Evolutionary conservation across 495 filamentous ascomycete species (phyloP).

Genomic region (Barbatosphaeria neglecta): DNA sequence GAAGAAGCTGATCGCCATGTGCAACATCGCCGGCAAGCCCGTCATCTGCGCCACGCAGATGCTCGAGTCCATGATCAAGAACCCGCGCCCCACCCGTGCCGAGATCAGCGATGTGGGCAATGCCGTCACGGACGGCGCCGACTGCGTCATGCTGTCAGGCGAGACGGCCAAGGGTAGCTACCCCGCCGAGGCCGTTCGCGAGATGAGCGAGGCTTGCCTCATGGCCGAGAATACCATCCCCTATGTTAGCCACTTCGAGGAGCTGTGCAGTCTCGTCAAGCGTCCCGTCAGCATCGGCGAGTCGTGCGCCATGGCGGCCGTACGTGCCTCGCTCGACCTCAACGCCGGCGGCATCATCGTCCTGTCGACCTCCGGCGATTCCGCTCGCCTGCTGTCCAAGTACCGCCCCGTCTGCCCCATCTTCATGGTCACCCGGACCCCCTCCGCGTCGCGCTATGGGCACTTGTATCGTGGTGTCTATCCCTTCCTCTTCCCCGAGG

Average conservation of each 20-base stretch:
- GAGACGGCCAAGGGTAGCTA: constrained; percentile 98
- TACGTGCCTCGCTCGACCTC: constrained; percentile 85
- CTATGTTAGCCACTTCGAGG: constrained; percentile 93
- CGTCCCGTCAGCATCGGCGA: constrained; percentile 78
- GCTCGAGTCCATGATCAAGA: constrained; percentile 99
- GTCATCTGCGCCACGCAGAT: constrained; percentile 73
- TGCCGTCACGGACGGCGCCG: constrained; percentile 90
- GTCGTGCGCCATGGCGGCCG: constrained; percentile 90
- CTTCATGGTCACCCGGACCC: constrained; percentile 91
- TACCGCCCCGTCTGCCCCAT: constrained; percentile 98
- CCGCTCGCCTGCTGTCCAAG: constrained; percentile 90
- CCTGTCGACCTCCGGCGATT: constrained; percentile 80
- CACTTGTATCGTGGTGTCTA: constrained; percentile 97
- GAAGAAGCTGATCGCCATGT: constrained; percentile 99
- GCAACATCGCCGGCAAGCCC: constrained; percentile 98
- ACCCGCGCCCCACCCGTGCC: constrained; percentile 91
- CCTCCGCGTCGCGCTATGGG: constrained; percentile 72
- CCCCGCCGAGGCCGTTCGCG: constrained; percentile 79
- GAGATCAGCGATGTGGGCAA: constrained; percentile 98
- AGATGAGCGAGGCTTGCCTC: constrained; percentile 97
- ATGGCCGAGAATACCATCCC: constrained; percentile 93
- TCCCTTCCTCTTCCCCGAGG: constrained; percentile 85
- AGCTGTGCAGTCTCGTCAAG: constrained; percentile 70
- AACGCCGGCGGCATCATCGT: constrained; percentile 93
- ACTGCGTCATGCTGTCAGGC: constrained; percentile 99